Evolutionary conservation across 768 basidiomycete species (phyloP).

Genomic region (Phylloporus arenicola): DNA sequence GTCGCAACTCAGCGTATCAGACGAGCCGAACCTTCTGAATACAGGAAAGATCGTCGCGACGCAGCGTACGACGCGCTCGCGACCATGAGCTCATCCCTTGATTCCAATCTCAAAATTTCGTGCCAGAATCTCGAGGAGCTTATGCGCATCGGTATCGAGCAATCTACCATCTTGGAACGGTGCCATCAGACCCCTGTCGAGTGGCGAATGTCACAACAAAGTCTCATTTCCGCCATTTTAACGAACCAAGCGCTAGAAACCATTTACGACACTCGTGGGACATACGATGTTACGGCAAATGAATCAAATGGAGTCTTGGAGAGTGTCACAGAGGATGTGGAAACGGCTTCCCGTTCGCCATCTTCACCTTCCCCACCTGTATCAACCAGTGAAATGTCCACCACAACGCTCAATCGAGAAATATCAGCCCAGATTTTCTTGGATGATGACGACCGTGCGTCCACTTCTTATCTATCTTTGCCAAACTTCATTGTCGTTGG

Average conservation of each 20-base stretch:
- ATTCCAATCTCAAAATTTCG: slow-evolving; percentile 31
- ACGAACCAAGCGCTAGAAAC: slow-evolving; percentile 16
- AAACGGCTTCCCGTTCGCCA: neutral
- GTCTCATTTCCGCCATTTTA: slow-evolving; percentile 28
- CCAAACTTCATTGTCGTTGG: neutral
- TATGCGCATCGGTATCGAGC: slow-evolving; percentile 35
- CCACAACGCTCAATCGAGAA: neutral
- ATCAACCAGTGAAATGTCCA: slow-evolving; percentile 10
- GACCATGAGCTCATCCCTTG: slow-evolving; percentile 26
- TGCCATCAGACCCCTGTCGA: slow-evolving; percentile 40
- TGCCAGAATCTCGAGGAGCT: slow-evolving; percentile 38
- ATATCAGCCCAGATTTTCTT: neutral
- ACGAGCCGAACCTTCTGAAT: slow-evolving; percentile 22
- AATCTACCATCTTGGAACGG: slow-evolving; percentile 33
- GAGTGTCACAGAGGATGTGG: slow-evolving; percentile 8
- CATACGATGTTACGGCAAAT: slow-evolving; percentile 6
- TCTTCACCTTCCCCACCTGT: slow-evolving; percentile 6
- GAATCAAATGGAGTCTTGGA: slow-evolving; percentile 9
- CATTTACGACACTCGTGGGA: slow-evolving; percentile 10
- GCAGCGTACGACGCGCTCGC: slow-evolving; percentile 27
- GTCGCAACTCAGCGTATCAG: slow-evolving; percentile 34
- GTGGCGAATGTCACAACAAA: slow-evolving; percentile 42
- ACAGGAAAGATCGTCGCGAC: slow-evolving; percentile 16
- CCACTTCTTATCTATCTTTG: neutral
- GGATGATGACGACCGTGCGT: slow-evolving; percentile 19